Percentiles rank a stretch among this genome's conserved stretches.
phyloP scores from a whole-genome alignment of 2,329 filamentous ascomycete species.

The Chrysoporthe deuterocubensis region DNA sequence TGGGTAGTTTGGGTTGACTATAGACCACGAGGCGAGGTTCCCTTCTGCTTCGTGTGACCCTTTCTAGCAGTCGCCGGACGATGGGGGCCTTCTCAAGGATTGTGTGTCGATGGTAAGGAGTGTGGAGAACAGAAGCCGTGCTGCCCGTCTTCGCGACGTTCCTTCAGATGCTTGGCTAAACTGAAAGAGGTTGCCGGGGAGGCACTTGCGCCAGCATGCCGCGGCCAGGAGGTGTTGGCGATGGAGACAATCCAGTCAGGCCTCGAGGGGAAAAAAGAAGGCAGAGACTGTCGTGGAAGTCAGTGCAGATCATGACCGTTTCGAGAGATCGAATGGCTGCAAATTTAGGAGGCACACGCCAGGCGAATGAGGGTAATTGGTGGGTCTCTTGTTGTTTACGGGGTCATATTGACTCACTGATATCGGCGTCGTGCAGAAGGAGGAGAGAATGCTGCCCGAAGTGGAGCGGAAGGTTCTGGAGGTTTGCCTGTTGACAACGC shows the following conservation, averaged over 20 bases:
- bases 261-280: background rate
- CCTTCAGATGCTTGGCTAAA: background rate
- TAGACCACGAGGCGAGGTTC: background rate
- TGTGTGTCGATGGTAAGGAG: background rate
- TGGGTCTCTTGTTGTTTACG: background rate
- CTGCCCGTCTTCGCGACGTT: background rate
- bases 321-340: conserved; percentile 7
- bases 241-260: background rate
- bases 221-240: background rate
- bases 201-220: conserved; percentile 5
- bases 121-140: background rate
- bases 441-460: conserved; percentile 2
- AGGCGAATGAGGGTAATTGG: background rate
- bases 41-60: background rate
- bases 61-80: background rate
- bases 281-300: conserved; percentile 10
- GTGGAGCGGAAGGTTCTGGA: conserved; percentile 10
- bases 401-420: conserved; percentile 10
- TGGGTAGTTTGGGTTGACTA: no score
- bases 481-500: conserved; percentile 3
- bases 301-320: conserved; percentile 10
- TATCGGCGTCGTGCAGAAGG: background rate
- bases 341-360: background rate
- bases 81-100: background rate
- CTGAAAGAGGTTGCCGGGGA: background rate